phyloP scores from a whole-genome alignment of 1,139 yeast genomes.

The Saccharomyces pastorianus region DNA sequence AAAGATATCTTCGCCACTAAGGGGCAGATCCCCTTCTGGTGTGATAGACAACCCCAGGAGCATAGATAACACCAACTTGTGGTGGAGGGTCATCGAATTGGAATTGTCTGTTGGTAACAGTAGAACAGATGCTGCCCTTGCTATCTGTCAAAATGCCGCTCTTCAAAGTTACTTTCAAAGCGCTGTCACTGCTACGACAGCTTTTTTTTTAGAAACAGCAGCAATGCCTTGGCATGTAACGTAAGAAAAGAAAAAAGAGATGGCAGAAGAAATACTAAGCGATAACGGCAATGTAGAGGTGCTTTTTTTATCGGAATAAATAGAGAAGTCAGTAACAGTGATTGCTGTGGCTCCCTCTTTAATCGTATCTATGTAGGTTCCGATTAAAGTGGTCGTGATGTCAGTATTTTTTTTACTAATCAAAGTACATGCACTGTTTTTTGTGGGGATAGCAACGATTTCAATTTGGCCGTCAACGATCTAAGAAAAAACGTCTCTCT shows the following conservation, averaged over 20 bases:
- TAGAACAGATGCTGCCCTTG: constrained; percentile 69
- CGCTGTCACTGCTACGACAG: constrained; percentile 44
- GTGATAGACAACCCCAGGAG: constrained; percentile 74
- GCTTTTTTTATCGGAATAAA: constrained; percentile 2
- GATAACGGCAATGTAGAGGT: constrained; percentile 9
- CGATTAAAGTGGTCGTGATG: constrained; percentile 10
- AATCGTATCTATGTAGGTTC: background rate
- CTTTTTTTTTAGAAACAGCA: constrained; percentile 30
- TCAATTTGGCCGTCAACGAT: background rate
- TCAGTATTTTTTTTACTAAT: background rate
- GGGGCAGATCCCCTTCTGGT: constrained; percentile 57
- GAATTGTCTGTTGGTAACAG: constrained; percentile 82
- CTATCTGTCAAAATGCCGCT: constrained; percentile 53
- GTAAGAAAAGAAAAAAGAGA: constrained; percentile 32
- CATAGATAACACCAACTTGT: constrained; percentile 81
- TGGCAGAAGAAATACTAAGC: constrained; percentile 28
- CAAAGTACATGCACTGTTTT: constrained; percentile 4
- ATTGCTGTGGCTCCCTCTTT: constrained; percentile 14
- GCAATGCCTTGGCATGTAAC: constrained; percentile 16
- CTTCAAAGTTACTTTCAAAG: constrained; percentile 50
- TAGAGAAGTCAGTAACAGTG: constrained; percentile 7
- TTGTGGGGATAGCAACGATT: constrained; percentile 1
- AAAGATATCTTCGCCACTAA: constrained; percentile 59
- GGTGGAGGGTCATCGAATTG: constrained; percentile 90
- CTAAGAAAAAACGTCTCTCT: background rate